These are phyloP conservation scores for Dendryphion nanum DNA, from an alignment of 2,329 filamentous ascomycete genomes.

Conservation along the genomic window DNA sequence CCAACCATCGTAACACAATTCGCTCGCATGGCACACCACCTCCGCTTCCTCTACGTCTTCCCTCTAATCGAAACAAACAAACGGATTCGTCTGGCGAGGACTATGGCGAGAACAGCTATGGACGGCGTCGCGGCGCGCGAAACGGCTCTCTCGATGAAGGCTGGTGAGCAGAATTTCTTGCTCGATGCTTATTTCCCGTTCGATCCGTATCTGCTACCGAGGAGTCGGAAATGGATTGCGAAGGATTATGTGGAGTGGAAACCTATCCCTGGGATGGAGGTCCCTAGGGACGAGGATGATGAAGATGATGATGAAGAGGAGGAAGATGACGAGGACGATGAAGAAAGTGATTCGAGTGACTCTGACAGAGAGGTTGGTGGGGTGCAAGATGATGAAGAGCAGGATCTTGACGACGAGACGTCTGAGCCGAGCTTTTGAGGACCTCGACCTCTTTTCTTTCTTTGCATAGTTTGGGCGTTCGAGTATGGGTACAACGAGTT, in stretches of 20 bases:
- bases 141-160: constrained; percentile 50
- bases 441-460: not conserved
- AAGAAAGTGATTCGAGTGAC: constrained; percentile 14
- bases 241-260: constrained; percentile 45
- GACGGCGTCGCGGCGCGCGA: constrained; percentile 51
- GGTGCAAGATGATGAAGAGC: constrained; percentile 8
- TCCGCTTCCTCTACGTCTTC: constrained; percentile 87
- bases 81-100: constrained; percentile 75
- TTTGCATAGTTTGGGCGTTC: too few relatives aligned
- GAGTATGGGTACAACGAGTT: too few relatives aligned
- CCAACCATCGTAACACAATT: constrained; percentile 90
- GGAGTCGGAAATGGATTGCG: constrained; percentile 85
- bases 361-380: constrained; percentile 6
- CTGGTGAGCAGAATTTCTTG: constrained; percentile 77
- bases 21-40: constrained; percentile 79
- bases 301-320: constrained; percentile 41
- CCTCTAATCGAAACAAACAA: constrained; percentile 90
- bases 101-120: constrained; percentile 56
- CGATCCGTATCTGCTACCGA: constrained; percentile 88
- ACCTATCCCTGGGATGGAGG: constrained; percentile 37
- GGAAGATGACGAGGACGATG: constrained; percentile 24
- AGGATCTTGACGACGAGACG: not conserved
- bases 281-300: constrained; percentile 45
- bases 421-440: not conserved
- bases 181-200: constrained; percentile 96